Evolutionary conservation across 208 protist genomes (phyloP), one percentile per base, ranked within the genome.

Genomic region (Polymyxa betae): DNA sequence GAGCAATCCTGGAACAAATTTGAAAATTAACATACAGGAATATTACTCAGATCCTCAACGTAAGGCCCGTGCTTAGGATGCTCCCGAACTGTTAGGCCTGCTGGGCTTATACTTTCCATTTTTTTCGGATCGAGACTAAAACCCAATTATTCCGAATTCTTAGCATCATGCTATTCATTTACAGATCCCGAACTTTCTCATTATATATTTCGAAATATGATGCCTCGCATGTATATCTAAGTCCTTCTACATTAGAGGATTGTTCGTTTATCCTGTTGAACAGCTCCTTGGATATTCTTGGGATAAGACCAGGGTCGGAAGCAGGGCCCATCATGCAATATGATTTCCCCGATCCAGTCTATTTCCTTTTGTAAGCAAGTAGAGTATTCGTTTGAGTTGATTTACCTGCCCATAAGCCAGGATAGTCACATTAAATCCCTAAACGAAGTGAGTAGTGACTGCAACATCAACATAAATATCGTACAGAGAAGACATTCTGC

Each of bases 331-430:
- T 89, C 78, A 92, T 92, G 46, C 88, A 90, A 45, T 68, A 89
- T 20, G 90, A 90, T 88, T 92, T 92, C 29, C 90, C 90, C 10
- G 90, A 88, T 88, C 90, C 90, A 16, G 90, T 92, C 24, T 60
- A 41, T 38, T 35, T n/a, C 5, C 35, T 20, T 82, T 40, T 12
- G 16, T 82, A 5, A 43, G 5, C 35, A 35, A n/a, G 72, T 35
- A 5, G 72, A 35, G 72, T 82, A 12, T n/a, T 38, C 35, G 35
- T n/a, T 38, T 40, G 5, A 43, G 5, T 82, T 5, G 72, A 82
- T n/a, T 5, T 20, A 82, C 72, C 72, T 82, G 72, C 40, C 72
- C 72, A n/a, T 82, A 82, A 43, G 72, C 72, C 72, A 82, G 72
- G n/a, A 82, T 5, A 20, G 72, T 82, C 16, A 35, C 40, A 43